Evolutionary conservation across 176 grass and related monocot genomes (phyloP), one percentile per base, ranked within the genome.

Genomic region (Carex myosuroides): DNA sequence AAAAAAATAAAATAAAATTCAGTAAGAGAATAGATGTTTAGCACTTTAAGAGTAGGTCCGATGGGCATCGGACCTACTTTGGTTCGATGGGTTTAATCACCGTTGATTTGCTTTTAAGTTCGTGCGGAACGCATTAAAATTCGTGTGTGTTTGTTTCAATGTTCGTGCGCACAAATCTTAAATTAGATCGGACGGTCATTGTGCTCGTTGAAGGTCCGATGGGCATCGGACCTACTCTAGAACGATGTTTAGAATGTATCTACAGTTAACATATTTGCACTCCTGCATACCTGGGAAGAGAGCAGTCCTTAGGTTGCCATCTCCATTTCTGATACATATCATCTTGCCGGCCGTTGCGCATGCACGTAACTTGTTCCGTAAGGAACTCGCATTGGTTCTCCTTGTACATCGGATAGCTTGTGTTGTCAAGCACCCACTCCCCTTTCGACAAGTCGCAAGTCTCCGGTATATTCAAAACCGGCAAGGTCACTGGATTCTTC

Each of bases 301-400:
- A 70, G 85, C 94, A 97, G 11, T 72, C 90, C 63, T 90, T 83
- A 29, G 94, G 94, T 64, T 97, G 94, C 94, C 94, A 97, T 56
- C 88, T 90, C 94, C 94, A 97, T 78, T 94, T 94, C 94, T 97
- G 94, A 84, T 89, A 97, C 55, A 67, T 59, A 84, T 94, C 94
- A 84, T 94, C 92, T 64, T 57, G 86, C 72, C 94, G 89, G 88
- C 94, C 94, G 90, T 97, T 97, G 79, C 94, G 89, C 90, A 86
- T 94, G 90, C 94, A 97, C 82, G 90, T 92, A 77, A 97, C 94
- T 87, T 97, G 94, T 86, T 97, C 94, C 10, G 94, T 97, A 9
- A 97, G 90, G 90, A 97, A 97, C 61, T 85, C 44, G 88, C 94
- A 97, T 13, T 68, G 85, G 30, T 53, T 55, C 74, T 94, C 94